These are phyloP conservation scores for Ophiostoma ulmi DNA, from an alignment of 2,329 filamentous ascomycete species.

Conservation along the genomic window DNA sequence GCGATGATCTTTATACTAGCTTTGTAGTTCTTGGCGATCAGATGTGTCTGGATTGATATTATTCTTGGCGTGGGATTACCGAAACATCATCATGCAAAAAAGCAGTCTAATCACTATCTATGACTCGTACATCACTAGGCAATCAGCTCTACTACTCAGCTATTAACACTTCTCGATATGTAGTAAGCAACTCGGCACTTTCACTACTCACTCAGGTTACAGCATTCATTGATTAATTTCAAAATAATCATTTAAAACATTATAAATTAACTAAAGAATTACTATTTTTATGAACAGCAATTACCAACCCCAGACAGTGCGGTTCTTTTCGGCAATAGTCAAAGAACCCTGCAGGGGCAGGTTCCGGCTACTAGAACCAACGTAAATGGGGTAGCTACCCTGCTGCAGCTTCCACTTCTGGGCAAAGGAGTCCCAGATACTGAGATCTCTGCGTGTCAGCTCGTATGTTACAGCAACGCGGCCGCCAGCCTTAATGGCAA, in stretches of 20 bases:
- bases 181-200: no score
- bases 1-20: background rate
- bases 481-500: constrained; percentile 42
- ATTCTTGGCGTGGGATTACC: background rate
- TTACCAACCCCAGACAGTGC: background rate
- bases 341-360: constrained; percentile 38
- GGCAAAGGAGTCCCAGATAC: constrained; percentile 57
- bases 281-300: background rate
- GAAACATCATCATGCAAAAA: background rate
- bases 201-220: no score
- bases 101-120: background rate
- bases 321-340: constrained; percentile 28
- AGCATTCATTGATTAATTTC: no score
- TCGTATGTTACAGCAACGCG: constrained; percentile 46
- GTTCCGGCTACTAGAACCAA: constrained; percentile 43
- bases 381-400: constrained; percentile 39
- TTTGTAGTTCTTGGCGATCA: background rate
- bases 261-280: background rate
- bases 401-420: constrained; percentile 55
- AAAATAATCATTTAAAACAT: background rate
- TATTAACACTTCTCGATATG: no score
- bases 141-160: no score
- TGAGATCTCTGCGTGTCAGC: constrained; percentile 59
- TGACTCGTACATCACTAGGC: background rate
- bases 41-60: background rate